Evolutionary conservation across 495 filamentous ascomycete species (phyloP), one percentile per base, ranked within the genome.

Genomic region (Emericellopsis terricola): DNA sequence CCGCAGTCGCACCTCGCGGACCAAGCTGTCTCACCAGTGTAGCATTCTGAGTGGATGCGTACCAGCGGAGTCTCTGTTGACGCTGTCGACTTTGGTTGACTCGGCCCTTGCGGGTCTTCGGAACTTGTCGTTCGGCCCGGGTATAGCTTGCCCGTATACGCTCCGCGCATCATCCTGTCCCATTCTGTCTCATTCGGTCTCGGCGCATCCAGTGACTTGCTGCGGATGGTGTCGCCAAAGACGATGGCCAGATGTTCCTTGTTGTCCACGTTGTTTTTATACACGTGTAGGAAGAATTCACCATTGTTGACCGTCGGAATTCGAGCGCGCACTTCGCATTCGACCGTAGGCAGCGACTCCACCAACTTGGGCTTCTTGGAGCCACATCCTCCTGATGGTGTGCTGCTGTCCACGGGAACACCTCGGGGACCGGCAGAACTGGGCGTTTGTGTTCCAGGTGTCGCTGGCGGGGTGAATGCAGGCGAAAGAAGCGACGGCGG

Each of bases 161-260:
- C 89, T 23, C 89, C 89, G 30, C 89, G 63, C 32, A 92, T 87
- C 71, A 97, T 86, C 30, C 89, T 76, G 56, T 94, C 91, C 70
- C 81, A 76, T 56, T 97, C 91, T 1, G 83, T 89, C 57, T 97
- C 89, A 9, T 89, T 89, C 8, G 79, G 76, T 23, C 79, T 62
- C 23, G 73, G 71, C 18, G 73, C 69, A 52, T 96, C 84, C 20
- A 97, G 61, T 16, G 75, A 82, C 33, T 62, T 64, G 43, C 76
- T 84, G 29, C 91, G 66, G 42, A 97, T 96, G 17, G 68, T 63
- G 34, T 73, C 65, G 3, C 89, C 89, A 50, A 97, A 97, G 1
- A 96, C 89, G 41, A 97, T 96, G n/a, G 89, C 89, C 24, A 96
- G 59, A 53, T 97, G 89, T 48, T 97, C 89, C 56, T 97, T 97